phyloP scores from a whole-genome alignment of 1,139 yeast genomes.

The Suhomyces kunorum region DNA sequence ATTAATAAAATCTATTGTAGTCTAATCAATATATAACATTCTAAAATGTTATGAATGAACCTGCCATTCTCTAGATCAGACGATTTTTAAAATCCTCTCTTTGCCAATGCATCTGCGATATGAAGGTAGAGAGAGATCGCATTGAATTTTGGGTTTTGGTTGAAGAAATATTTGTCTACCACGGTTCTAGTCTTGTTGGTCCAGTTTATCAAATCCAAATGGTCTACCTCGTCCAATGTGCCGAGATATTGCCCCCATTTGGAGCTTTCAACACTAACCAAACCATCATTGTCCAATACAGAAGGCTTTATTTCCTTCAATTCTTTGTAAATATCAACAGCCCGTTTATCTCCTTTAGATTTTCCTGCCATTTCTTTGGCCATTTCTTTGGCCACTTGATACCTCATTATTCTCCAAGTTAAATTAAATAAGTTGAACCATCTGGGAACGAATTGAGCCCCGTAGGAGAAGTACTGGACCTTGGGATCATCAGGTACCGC shows the following conservation, averaged over 20 bases:
- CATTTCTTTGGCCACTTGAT: conserved; percentile 4
- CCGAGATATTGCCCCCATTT: conserved; percentile 86
- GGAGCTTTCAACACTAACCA: conserved; percentile 77
- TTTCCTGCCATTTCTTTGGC: background rate
- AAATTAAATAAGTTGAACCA: conserved; percentile 62
- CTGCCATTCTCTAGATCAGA: no score
- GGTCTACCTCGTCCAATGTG: conserved; percentile 76
- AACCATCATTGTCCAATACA: conserved; percentile 67
- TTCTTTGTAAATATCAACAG: conserved; percentile 11
- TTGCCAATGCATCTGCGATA: conserved; percentile 69
- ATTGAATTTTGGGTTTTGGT: conserved; percentile 52
- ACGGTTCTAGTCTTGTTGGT: conserved; percentile 52
- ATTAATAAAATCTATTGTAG: no score
- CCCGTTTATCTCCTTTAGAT: conserved; percentile 21
- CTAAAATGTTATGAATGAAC: no score
- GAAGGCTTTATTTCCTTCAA: conserved; percentile 24
- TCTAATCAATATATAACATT: no score
- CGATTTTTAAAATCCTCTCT: conserved; percentile 62
- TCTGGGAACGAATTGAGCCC: conserved; percentile 67
- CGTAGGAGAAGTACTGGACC: conserved; percentile 80
- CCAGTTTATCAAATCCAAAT: conserved; percentile 84
- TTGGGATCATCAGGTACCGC: conserved; percentile 54
- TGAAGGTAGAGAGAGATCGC: conserved; percentile 76
- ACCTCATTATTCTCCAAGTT: conserved; percentile 59
- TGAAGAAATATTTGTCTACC: conserved; percentile 37